phyloP scores from a whole-genome alignment of 257 asterid species.

The Petrea volubilis region DNA sequence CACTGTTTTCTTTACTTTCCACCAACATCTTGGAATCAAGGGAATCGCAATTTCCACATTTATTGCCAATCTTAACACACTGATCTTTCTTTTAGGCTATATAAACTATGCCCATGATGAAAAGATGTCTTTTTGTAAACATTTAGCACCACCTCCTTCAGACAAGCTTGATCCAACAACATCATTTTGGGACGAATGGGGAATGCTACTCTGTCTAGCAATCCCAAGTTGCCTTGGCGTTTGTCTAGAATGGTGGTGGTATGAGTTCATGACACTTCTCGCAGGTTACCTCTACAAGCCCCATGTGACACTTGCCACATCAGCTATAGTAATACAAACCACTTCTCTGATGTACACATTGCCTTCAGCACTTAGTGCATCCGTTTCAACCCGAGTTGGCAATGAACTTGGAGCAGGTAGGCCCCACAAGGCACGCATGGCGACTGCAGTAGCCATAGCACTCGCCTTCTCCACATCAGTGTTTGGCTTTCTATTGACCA shows the following conservation, averaged over 20 bases:
- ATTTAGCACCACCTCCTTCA: slow-evolving; percentile 33
- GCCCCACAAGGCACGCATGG: slow-evolving; percentile 72
- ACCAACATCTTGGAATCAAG: slow-evolving; percentile 61
- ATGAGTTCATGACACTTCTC: slow-evolving; percentile 83
- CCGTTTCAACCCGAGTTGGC: slow-evolving; percentile 86
- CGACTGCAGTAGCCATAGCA: slow-evolving; percentile 62
- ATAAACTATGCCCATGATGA: slow-evolving; percentile 36
- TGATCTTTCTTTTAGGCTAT: slow-evolving; percentile 60
- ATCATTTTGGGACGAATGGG: slow-evolving; percentile 70
- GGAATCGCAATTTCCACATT: slow-evolving; percentile 76
- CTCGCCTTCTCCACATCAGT: slow-evolving; percentile 64
- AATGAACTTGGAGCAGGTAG: slow-evolving; percentile 91
- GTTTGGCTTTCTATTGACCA: slow-evolving; percentile 72
- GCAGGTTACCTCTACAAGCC: slow-evolving; percentile 86
- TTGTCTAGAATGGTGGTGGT: slow-evolving; percentile 99
- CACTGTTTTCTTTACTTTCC: slow-evolving; percentile 70
- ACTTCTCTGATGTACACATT: slow-evolving; percentile 94
- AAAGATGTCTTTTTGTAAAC: slow-evolving; percentile 32
- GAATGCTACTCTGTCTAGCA: slow-evolving; percentile 61
- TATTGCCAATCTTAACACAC: slow-evolving; percentile 55
- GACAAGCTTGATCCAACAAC: slow-evolving; percentile 32
- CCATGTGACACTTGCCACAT: slow-evolving; percentile 76
- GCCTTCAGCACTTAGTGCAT: slow-evolving; percentile 88
- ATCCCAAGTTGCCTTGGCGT: slow-evolving; percentile 79
- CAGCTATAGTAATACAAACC: slow-evolving; percentile 94